Evolutionary conservation across 108 stramenopile genomes (phyloP), one percentile per base, ranked within the genome.

Genomic region (Stephanodiscus minutulus): DNA sequence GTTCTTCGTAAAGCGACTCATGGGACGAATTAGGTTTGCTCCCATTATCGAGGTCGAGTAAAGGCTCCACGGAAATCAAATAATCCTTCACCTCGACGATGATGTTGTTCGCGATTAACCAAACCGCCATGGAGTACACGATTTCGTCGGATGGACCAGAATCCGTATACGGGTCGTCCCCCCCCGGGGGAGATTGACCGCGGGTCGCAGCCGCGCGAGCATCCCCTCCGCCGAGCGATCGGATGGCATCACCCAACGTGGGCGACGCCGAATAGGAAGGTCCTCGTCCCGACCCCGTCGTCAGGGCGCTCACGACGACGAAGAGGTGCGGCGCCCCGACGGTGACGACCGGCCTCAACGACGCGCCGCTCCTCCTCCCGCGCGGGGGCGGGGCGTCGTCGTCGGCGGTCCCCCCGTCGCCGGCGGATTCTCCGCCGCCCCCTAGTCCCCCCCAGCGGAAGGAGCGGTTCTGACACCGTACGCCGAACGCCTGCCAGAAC

Each of bases 401-500:
- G 57, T 27, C 18, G 37, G 44, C 74, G 74, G 76, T 50, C 69
- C 60, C 46, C 77, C 65, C 24, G 77, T 77, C 9, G 78, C 29
- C 1, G 81, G 18, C 59, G 60, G 1, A 66, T 81, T n/a, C 79
- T 83, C 60, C 85, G 56, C 50, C 70, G 64, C 31, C 68, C 12
- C 54, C 27, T 28, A 11, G 5, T 21, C 74, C 66, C 82, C 64
- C 24, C 77, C 68, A 77, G 82, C 72, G 15, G 75, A 56, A 77
- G 66, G 53, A 13, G 53, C 64, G 43, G 17, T 76, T 33, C 20
- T 49, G 61, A 58, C 64, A 82, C 63, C 36, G 69, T 21, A 43
- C 21, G 17, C 77, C 72, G 74, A 94, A 94, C 0, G 61, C 33
- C 43, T 91, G 88, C 58, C 89, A 86, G 65, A 94, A 94, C 0